These are phyloP conservation scores for Vigna hirtella DNA, from an alignment of 306 rosid species.

Conservation along the genomic window DNA sequence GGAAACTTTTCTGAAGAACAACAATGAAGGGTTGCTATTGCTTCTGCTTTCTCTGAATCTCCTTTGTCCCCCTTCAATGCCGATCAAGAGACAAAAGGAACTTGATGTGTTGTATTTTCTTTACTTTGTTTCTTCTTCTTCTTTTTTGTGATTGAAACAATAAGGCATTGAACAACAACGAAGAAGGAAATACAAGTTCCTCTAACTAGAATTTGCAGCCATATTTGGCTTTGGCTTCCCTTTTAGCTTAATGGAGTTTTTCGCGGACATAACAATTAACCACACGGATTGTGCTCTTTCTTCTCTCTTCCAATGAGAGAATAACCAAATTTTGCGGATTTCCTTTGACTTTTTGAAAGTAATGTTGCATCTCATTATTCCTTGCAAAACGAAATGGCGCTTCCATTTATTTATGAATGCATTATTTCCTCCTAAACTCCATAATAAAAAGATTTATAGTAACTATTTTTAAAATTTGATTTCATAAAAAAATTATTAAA, in stretches of 20 bases:
- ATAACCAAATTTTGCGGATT: slow-evolving; percentile 47
- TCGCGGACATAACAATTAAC: slow-evolving; percentile 29
- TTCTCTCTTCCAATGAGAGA: slow-evolving; percentile 28
- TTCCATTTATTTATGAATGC: background rate
- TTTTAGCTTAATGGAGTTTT: slow-evolving; percentile 38
- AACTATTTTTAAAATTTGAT: too few species aligned
- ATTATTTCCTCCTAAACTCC: background rate
- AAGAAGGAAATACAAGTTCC: background rate
- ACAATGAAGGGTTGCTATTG: background rate
- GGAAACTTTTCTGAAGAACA: slow-evolving; percentile 12
- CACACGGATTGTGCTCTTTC: slow-evolving; percentile 15
- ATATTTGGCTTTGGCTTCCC: slow-evolving; percentile 37
- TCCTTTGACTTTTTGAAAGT: slow-evolving; percentile 35
- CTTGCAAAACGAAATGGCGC: too few species aligned
- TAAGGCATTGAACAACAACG: slow-evolving; percentile 19
- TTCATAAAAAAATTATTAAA: too few species aligned
- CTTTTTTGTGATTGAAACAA: slow-evolving; percentile 4
- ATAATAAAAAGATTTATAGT: background rate
- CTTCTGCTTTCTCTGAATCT: slow-evolving; percentile 2
- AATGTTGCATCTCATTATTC: background rate
- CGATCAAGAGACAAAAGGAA: slow-evolving; percentile 44
- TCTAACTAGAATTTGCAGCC: slow-evolving; percentile 31
- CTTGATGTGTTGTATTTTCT: background rate
- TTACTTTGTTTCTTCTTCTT: background rate
- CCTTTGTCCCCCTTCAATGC: slow-evolving; percentile 28